A percentile compares a stretch with the other conserved stretches of the same genome.
These are phyloP conservation scores for Parastagonospora nodorum DNA, from an alignment of 2,329 filamentous ascomycete genomes.

Conservation along the genomic window DNA sequence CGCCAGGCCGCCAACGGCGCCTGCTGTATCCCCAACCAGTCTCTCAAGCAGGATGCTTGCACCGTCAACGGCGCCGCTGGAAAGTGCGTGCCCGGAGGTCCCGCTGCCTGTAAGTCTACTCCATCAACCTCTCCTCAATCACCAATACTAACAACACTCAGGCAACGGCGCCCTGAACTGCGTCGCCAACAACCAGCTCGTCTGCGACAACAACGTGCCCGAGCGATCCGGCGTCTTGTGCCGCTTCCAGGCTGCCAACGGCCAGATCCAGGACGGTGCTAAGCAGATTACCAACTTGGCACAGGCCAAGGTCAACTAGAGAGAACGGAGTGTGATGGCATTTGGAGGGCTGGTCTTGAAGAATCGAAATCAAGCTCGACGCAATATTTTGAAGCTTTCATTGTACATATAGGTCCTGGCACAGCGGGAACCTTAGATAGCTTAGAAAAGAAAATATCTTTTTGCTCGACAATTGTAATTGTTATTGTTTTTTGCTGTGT, in stretches of 20 bases:
- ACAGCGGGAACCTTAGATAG: neutral
- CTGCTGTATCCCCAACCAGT: conserved; percentile 21
- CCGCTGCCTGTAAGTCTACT: conserved; percentile 15
- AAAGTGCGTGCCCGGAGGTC: conserved; percentile 23
- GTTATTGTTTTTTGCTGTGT: too few species aligned
- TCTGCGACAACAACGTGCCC: conserved; percentile 17
- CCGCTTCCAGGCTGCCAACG: conserved; percentile 16
- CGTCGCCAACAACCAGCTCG: conserved; percentile 20
- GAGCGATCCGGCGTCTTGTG: conserved; percentile 21
- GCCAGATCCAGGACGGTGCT: conserved; percentile 15
- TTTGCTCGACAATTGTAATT: too few species aligned
- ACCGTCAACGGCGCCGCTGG: conserved; percentile 19
- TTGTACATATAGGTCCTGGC: neutral
- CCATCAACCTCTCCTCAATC: neutral
- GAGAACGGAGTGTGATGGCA: neutral
- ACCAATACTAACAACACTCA: conserved; percentile 2
- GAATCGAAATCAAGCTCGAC: neutral
- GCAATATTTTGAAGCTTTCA: neutral
- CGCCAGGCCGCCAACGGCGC: conserved; percentile 18
- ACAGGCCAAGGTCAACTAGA: conserved; percentile 19
- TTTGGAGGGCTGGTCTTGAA: neutral
- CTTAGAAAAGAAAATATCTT: neutral
- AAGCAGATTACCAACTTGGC: conserved; percentile 11
- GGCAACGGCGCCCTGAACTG: conserved; percentile 23
- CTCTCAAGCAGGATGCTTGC: conserved; percentile 15